phyloP scores from a whole-genome alignment of 805 yeast genomes.

The Barnettozyma botsteinii region DNA sequence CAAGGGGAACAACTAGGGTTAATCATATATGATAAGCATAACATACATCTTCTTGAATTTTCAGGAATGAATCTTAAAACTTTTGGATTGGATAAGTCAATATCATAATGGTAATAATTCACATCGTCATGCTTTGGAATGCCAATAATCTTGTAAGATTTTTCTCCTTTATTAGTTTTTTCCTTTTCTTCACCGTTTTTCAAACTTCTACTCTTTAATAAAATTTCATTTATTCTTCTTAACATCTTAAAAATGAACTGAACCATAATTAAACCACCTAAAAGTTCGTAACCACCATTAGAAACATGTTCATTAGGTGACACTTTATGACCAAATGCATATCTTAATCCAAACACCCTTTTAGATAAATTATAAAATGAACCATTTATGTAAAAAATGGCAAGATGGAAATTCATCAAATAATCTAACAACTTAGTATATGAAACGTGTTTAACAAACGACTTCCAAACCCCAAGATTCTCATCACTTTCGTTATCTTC shows the following conservation, averaged over 20 bases:
- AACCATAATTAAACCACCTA: slow-evolving; percentile 57
- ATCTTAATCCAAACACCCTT: slow-evolving; percentile 72
- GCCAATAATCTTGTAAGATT: slow-evolving; percentile 5
- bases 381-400: slow-evolving; percentile 78
- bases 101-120: slow-evolving; percentile 18
- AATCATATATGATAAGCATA: slow-evolving; percentile 74
- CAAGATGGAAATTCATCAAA: slow-evolving; percentile 64
- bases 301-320: slow-evolving; percentile 35
- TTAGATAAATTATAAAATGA: slow-evolving; percentile 74
- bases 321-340: slow-evolving; percentile 63
- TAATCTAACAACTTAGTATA: slow-evolving; percentile 44
- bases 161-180: not conserved
- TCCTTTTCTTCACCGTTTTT: too few relatives aligned
- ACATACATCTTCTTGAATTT: slow-evolving; percentile 69
- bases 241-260: slow-evolving; percentile 43
- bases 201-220: not conserved
- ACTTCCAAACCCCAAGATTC: not conserved
- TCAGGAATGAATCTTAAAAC: slow-evolving; percentile 65
- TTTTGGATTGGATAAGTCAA: slow-evolving; percentile 52
- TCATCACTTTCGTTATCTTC: slow-evolving; percentile 18
- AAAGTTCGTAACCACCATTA: slow-evolving; percentile 63
- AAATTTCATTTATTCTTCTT: slow-evolving; percentile 8
- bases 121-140: slow-evolving; percentile 6
- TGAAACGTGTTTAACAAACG: slow-evolving; percentile 21
- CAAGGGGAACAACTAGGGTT: slow-evolving; percentile 85